phyloP scores from a whole-genome alignment of 371 early-diverging fungal species.

The Nematocida sp. region DNA sequence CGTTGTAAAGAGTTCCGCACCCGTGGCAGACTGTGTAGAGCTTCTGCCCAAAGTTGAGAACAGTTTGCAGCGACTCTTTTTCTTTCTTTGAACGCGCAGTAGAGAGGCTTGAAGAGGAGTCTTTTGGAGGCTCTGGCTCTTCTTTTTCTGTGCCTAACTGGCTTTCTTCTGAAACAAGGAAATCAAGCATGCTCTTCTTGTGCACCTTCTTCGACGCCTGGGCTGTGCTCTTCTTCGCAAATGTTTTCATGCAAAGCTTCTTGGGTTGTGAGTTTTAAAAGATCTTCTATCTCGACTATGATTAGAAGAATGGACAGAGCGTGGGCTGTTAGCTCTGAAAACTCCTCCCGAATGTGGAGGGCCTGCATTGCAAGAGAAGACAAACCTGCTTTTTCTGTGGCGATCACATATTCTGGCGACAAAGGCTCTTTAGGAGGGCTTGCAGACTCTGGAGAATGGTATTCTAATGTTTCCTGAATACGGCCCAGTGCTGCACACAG shows the following conservation, averaged over 20 bases:
- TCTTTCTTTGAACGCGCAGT: neutral
- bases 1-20: constrained; percentile 12
- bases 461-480: too few relatives aligned
- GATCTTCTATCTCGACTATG: constrained; percentile 25
- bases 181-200: constrained; percentile 4
- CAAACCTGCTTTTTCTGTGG: neutral
- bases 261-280: neutral
- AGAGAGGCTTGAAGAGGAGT: too few relatives aligned
- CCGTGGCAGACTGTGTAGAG: constrained; percentile 9
- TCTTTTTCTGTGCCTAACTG: neutral
- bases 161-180: neutral
- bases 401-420: neutral
- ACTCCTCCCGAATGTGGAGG: constrained; percentile 25
- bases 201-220: neutral
- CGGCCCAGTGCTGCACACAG: neutral
- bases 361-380: neutral
- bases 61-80: constrained; percentile 5
- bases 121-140: too few relatives aligned
- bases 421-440: neutral
- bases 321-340: constrained; percentile 38
- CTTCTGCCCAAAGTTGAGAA: constrained; percentile 43
- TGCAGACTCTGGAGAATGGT: neutral
- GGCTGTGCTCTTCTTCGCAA: neutral
- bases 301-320: constrained; percentile 27
- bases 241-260: constrained; percentile 27